phyloP scores from a whole-genome alignment of 2,329 filamentous ascomycete species.

The Epichloe hybrida region DNA sequence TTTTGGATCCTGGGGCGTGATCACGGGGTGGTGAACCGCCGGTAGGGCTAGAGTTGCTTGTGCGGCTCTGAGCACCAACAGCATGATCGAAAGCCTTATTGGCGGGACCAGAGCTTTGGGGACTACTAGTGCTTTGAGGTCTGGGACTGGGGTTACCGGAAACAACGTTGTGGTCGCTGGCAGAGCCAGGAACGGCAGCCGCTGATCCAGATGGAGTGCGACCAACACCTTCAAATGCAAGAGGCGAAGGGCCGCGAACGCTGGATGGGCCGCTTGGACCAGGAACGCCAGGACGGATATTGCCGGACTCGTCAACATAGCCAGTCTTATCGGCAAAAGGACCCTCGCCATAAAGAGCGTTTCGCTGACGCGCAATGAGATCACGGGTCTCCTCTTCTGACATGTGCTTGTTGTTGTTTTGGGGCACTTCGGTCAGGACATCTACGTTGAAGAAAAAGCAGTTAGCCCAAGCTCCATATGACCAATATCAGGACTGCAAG shows the following conservation, averaged over 20 bases:
- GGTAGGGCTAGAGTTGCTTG: slow-evolving; percentile 70
- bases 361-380: slow-evolving; percentile 89
- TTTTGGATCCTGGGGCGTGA: slow-evolving; percentile 38
- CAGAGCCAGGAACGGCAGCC: slow-evolving; percentile 26
- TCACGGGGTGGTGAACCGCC: slow-evolving; percentile 66
- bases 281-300: slow-evolving; percentile 51
- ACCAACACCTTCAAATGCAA: slow-evolving; percentile 54
- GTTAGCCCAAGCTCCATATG: slow-evolving; percentile 24
- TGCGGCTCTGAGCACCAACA: slow-evolving; percentile 50
- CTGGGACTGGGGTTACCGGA: slow-evolving; percentile 44
- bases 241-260: slow-evolving; percentile 64
- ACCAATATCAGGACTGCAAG: slow-evolving; percentile 7
- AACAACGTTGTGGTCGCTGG: slow-evolving; percentile 23
- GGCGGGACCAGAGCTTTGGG: slow-evolving; percentile 44
- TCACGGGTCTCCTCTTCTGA: slow-evolving; percentile 94
- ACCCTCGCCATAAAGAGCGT: slow-evolving; percentile 75
- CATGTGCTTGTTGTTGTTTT: slow-evolving; percentile 57
- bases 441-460: slow-evolving; percentile 30
- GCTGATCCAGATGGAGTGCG: slow-evolving; percentile 24
- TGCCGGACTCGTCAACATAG: slow-evolving; percentile 55
- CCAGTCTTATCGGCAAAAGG: slow-evolving; percentile 52
- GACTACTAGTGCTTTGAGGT: slow-evolving; percentile 75
- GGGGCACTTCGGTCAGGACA: slow-evolving; percentile 32
- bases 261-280: slow-evolving; percentile 49
- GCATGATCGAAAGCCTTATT: slow-evolving; percentile 50